Percentiles rank a stretch among this genome's conserved stretches.
Evolutionary conservation across 192 early-diverging fungal genomes (phyloP).

Genomic region (Linnemannia exigua): DNA sequence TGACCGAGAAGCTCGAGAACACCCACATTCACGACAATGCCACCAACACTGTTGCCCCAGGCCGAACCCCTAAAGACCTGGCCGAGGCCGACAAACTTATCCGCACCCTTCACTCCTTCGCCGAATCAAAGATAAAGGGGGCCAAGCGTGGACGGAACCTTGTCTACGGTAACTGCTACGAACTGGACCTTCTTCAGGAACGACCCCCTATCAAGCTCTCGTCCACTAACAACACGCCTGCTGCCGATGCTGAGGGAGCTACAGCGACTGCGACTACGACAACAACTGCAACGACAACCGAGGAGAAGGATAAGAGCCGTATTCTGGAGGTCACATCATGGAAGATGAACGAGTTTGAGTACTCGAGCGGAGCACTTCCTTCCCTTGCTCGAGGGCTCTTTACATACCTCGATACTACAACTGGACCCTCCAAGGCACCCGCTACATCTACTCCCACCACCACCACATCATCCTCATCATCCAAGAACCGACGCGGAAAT

Average conservation of each 20-base stretch:
- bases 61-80: background rate
- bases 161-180: slow-evolving; percentile 33
- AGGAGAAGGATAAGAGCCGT: background rate
- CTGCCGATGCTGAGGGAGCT: no score
- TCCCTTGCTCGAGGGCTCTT: slow-evolving; percentile 90
- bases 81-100: slow-evolving; percentile 29
- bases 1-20: slow-evolving; percentile 5
- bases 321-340: slow-evolving; percentile 58
- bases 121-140: slow-evolving; percentile 20
- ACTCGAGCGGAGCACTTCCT: slow-evolving; percentile 78
- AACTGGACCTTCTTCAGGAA: slow-evolving; percentile 22
- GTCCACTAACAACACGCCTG: background rate
- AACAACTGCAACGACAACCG: background rate
- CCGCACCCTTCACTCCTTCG: slow-evolving; percentile 17
- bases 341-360: slow-evolving; percentile 79
- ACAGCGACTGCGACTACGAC: background rate
- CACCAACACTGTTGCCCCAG: background rate
- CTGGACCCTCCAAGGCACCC: background rate
- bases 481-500: background rate
- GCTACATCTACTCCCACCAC: background rate
- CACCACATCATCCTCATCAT: background rate
- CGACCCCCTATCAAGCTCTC: background rate
- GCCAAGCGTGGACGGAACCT: slow-evolving; percentile 34
- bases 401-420: slow-evolving; percentile 55
- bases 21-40: slow-evolving; percentile 7